phyloP scores from a whole-genome alignment of 768 basidiomycete genomes.

The Kwoniella botswanensis region DNA sequence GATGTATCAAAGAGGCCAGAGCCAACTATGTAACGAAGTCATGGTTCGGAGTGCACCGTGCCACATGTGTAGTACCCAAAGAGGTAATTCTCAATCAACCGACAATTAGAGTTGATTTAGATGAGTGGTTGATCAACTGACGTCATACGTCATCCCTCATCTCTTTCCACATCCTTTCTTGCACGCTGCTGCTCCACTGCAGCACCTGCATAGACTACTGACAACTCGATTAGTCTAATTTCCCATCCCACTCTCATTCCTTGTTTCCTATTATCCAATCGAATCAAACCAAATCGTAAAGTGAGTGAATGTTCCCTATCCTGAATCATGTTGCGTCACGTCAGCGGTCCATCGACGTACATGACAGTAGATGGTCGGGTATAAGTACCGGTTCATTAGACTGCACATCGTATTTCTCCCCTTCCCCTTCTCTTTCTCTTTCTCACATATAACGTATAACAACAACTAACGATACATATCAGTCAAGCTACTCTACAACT shows the following conservation, averaged over 20 bases:
- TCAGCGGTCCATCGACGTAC: constrained; percentile 8
- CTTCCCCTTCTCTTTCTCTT: constrained; percentile 5
- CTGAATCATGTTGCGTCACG: constrained; percentile 21
- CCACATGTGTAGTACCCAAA: not conserved
- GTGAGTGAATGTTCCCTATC: not conserved
- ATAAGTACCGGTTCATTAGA: not conserved
- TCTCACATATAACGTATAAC: constrained; percentile 5
- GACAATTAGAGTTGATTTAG: not conserved
- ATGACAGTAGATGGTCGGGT: not conserved
- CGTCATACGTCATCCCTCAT: constrained; percentile 27
- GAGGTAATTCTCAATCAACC: not conserved
- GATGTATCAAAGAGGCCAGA: not conserved
- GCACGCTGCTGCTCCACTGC: not conserved
- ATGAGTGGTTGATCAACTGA: constrained; percentile 6
- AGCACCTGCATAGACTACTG: not conserved
- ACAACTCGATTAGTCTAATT: not conserved
- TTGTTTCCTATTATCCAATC: constrained; percentile 1
- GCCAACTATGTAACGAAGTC: no score
- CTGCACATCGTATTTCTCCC: not conserved
- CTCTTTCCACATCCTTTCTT: not conserved
- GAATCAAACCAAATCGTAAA: not conserved
- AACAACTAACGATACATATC: not conserved
- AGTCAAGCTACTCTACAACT: not conserved
- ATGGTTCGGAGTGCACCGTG: not conserved
- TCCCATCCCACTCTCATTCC: not conserved